These are phyloP conservation scores for Trichoderma sp. DNA, from an alignment of 2,329 filamentous ascomycete species.

Conservation along the genomic window DNA sequence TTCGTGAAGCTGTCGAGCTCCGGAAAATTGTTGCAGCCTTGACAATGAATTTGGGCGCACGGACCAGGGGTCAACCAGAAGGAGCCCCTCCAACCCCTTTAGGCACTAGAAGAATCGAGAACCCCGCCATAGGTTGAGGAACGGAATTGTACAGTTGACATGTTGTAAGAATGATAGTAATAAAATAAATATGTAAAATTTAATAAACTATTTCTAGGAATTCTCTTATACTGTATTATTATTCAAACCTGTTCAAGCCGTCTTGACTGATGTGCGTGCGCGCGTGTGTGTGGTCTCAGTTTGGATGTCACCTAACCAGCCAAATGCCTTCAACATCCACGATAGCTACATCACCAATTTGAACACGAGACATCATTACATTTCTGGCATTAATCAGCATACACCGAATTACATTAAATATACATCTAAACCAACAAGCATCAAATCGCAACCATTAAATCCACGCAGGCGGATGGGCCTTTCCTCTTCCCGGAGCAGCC, in stretches of 20 bases:
- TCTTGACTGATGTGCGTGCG: neutral
- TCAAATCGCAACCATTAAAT: neutral
- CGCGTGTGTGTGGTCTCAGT: too few species aligned
- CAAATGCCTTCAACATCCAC: too few species aligned
- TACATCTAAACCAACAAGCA: neutral
- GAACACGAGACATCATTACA: neutral
- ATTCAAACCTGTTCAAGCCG: neutral
- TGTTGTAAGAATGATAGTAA: neutral
- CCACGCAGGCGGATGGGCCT: slow-evolving; percentile 29
- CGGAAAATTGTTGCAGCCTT: slow-evolving; percentile 50
- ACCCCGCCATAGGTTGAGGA: slow-evolving; percentile 8
- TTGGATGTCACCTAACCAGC: too few species aligned
- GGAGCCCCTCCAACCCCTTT: slow-evolving; percentile 20
- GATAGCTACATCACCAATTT: neutral
- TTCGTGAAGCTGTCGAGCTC: slow-evolving; percentile 40
- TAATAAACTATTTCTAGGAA: too few species aligned
- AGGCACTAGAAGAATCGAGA: slow-evolving; percentile 11
- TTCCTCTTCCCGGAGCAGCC: slow-evolving; percentile 46
- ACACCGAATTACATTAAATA: neutral
- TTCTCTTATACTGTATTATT: too few species aligned
- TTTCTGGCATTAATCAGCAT: neutral
- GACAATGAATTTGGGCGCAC: slow-evolving; percentile 30
- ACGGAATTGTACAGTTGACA: neutral
- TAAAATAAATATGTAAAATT: neutral
- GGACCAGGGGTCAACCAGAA: slow-evolving; percentile 24